Evolutionary conservation across 192 early-diverging fungal species (phyloP), one percentile per base, ranked within the genome.

Genomic region (Umbelopsis isabellina): DNA sequence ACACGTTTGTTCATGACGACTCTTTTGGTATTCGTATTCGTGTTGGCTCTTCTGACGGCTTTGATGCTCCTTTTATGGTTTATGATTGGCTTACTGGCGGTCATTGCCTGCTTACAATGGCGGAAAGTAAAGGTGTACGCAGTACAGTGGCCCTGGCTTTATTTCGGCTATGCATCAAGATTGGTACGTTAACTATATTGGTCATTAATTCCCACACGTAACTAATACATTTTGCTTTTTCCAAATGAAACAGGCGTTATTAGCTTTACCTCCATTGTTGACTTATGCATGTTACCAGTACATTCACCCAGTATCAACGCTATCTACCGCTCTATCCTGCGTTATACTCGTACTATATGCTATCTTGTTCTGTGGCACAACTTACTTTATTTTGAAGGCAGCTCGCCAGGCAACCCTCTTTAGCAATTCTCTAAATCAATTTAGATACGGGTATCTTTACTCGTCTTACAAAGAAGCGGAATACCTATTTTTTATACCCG

Each of bases 1-100:
- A 27, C 46, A 5, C 33, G 49, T 33, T 25, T 52, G 47, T 69
- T 69, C 23, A 49, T 69, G 67, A 69, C 46, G 9, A 52, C 51
- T 0, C 48, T 69, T 11, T 25, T 69, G 44, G 48, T 69, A 16
- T 69, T 69, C 37, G 35, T 30, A 10, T 30, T 69, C 2, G 20
- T 69, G 20, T 22, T 69, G 9, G 67, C 46, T 20, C 25, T 52
- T 4, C 67, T 69, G 1, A 69, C 67, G 22, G 47, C 37, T 8
- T 20, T 69, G 2, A 69, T 69, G 67, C 33, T 61, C 55, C 27
- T 61, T 11, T 15, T 35, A 16, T 61, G 55, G 55, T 15, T 61
- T 4, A 37, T 61, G 25, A 61, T 61, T 30, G 55, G 55, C 27
- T 12, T 61, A 10, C 25, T 61, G 13, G 55, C 55, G 0, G 30